Base-by-base conservation (phyloP, 2,329 filamentous ascomycete species). In the Allantophomopsis lycopodina region DNA sequence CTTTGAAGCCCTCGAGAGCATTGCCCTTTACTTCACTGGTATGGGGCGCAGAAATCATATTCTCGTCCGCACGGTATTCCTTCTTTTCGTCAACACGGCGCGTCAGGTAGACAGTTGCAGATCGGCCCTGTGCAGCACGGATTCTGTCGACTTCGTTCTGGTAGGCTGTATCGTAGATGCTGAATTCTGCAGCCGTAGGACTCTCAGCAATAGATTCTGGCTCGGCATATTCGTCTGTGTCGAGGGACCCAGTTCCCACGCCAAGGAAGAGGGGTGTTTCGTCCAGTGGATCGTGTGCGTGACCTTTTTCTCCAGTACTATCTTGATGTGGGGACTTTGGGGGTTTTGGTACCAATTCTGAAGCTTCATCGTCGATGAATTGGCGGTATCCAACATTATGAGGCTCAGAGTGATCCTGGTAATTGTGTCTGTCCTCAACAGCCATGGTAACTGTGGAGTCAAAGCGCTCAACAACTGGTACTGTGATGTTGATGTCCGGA, bases 101-200 rank as follows among this genome's bases (percentile, higher is more conserved):
- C 1, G 61, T 72, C 17, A 71, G 53, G 48, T 79, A 82, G 13
- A 83, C 65, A 14, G 68, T 77, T 1, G 76, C 66, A 28, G 56
- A 52, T 18, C 60, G 57, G 41, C 65, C 62, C 49, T 64, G 53
- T 45, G 61, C 53, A 46, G 63, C 58, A 21, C 72, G 60, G 50
- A 95, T 89, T 13, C 79, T 72, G 42, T 81, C 72, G 20, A 91
- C 73, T 60, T 95, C 85, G 44, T 83, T 74, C 52, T 84, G 76
- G 55, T 94, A 95, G 0, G 89, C 89, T 1, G 73, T 76, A 56
- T 94, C 85, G 57, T 94, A 95, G 42, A 96, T 80, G 53, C 91
- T 79, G 50, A 85, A 85, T 44, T 93, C 86, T 5, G 84, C 83
- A 1, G 79, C 81, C 0, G 80, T 80, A 2, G 89, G 89, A 1